Conservation (phyloP, 768 basidiomycete species). For the Rhodotorula kratochvilovae region DNA sequence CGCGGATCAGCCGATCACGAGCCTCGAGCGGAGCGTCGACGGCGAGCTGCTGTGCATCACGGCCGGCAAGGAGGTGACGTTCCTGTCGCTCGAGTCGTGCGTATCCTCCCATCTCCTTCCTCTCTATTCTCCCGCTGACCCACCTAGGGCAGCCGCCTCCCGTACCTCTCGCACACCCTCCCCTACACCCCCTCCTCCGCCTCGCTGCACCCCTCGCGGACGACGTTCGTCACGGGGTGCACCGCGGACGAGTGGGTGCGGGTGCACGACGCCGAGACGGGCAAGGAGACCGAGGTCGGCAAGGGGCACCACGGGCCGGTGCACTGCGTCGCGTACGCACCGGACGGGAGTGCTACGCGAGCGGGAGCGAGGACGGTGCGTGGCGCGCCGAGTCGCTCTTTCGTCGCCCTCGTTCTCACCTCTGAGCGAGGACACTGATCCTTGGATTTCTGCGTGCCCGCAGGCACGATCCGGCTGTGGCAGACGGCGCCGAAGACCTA, state of each 20-base stretch:
- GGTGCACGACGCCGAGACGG: slow-evolving; percentile 75
- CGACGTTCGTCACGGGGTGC: slow-evolving; percentile 89
- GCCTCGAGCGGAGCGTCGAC: slow-evolving; percentile 79
- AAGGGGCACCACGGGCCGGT: slow-evolving; percentile 98
- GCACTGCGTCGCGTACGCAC: slow-evolving; percentile 61
- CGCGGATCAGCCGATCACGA: slow-evolving; percentile 76
- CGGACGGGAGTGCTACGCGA: slow-evolving; percentile 98
- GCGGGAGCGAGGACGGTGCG: slow-evolving; percentile 72
- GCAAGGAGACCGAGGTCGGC: slow-evolving; percentile 81
- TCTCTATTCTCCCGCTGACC: not conserved
- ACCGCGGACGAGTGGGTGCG: slow-evolving; percentile 92
- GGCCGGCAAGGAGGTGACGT: slow-evolving; percentile 84
- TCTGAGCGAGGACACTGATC: slow-evolving; percentile 59
- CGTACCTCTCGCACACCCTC: slow-evolving; percentile 70
- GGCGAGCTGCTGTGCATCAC: slow-evolving; percentile 61
- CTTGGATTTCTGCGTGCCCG: slow-evolving; percentile 29
- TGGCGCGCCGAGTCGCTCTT: slow-evolving; percentile 16
- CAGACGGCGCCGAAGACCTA: slow-evolving; percentile 82
- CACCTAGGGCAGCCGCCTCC: slow-evolving; percentile 45
- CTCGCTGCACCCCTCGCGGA: slow-evolving; percentile 84
- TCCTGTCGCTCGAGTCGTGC: slow-evolving; percentile 59
- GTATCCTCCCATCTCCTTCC: slow-evolving; percentile 5
- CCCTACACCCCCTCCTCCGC: slow-evolving; percentile 87
- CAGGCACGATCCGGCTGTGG: slow-evolving; percentile 92
- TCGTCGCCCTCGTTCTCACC: not conserved